Evolutionary conservation across 2,329 filamentous ascomycete species (phyloP).

Genomic region (Fusarium oxysporum): DNA sequence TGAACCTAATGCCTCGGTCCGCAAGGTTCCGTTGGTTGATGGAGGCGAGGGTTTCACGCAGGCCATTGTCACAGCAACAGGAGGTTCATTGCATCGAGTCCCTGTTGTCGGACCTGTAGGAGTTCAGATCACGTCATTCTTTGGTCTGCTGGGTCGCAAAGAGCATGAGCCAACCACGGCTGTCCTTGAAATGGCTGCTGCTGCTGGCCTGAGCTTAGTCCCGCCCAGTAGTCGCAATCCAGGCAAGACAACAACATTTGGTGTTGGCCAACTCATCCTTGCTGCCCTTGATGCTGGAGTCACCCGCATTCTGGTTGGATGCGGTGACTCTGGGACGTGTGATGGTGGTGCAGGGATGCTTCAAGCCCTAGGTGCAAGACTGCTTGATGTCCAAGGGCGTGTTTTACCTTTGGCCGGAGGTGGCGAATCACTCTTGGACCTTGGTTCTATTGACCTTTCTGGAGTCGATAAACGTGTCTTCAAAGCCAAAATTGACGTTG

Average conservation of each 20-base stretch:
- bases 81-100: constrained; percentile 52
- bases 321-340: constrained; percentile 65
- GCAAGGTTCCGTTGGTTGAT: constrained; percentile 63
- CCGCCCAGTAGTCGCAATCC: constrained; percentile 58
- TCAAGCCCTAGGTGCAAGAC: constrained; percentile 61
- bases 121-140: constrained; percentile 55
- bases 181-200: constrained; percentile 65
- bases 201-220: constrained; percentile 63
- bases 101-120: constrained; percentile 59
- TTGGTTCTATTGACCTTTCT: constrained; percentile 55
- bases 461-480: constrained; percentile 48
- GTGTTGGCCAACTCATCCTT: constrained; percentile 61
- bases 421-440: constrained; percentile 52
- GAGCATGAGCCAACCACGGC: constrained; percentile 51
- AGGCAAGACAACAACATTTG: constrained; percentile 61
- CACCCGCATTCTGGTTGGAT: constrained; percentile 61
- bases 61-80: constrained; percentile 57
- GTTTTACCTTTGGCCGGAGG: constrained; percentile 54
- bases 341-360: constrained; percentile 66
- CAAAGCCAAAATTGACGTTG: constrained; percentile 57
- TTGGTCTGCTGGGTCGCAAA: constrained; percentile 55
- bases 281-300: constrained; percentile 60
- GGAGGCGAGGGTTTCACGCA: constrained; percentile 64
- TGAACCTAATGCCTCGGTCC: constrained; percentile 55
- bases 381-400: constrained; percentile 53